A percentile compares a stretch with the other conserved stretches of the same genome.
Evolutionary conservation across 2,329 filamentous ascomycete species (phyloP).

Genomic region (Colletotrichum chrysophilum): DNA sequence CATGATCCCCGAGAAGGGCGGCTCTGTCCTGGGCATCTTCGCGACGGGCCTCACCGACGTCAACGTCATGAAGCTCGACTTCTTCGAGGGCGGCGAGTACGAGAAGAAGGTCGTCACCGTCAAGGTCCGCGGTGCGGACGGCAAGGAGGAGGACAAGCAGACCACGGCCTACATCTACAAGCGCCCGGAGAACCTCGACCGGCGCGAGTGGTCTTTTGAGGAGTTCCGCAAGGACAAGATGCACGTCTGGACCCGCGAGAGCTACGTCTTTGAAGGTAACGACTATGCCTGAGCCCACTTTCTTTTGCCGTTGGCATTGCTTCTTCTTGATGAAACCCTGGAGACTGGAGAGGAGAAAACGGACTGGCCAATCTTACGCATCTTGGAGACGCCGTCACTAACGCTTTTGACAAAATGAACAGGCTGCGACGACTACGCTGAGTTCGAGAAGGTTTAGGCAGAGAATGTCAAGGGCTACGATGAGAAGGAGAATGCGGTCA

Average conservation of each 20-base stretch:
- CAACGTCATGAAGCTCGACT: slow-evolving; percentile 77
- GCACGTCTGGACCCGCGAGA: slow-evolving; percentile 56
- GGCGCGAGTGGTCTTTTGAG: slow-evolving; percentile 85
- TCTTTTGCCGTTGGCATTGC: neutral
- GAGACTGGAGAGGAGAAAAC: neutral
- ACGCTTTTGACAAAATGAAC: neutral
- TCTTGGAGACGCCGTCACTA: neutral
- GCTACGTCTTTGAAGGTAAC: slow-evolving; percentile 50
- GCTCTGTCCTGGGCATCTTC: slow-evolving; percentile 74
- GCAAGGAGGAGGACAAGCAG: slow-evolving; percentile 47
- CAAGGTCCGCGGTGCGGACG: slow-evolving; percentile 43
- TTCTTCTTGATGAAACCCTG: neutral
- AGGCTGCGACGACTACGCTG: slow-evolving; percentile 15
- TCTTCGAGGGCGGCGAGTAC: slow-evolving; percentile 84
- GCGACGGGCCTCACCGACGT: slow-evolving; percentile 79
- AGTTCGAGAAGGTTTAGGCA: slow-evolving; percentile 6
- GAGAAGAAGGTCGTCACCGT: slow-evolving; percentile 59
- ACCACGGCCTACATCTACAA: slow-evolving; percentile 72
- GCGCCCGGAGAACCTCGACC: slow-evolving; percentile 61
- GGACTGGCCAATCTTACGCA: neutral
- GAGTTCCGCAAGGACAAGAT: slow-evolving; percentile 81
- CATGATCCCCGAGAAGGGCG: slow-evolving; percentile 62
- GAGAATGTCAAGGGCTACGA: neutral
- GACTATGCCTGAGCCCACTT: neutral
- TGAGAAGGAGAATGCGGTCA: neutral